A percentile compares a stretch with the other conserved stretches of the same genome.
phyloP scores from a whole-genome alignment of 1,284 basidiomycete genomes.

The Sanghuangporus sanghuang region DNA sequence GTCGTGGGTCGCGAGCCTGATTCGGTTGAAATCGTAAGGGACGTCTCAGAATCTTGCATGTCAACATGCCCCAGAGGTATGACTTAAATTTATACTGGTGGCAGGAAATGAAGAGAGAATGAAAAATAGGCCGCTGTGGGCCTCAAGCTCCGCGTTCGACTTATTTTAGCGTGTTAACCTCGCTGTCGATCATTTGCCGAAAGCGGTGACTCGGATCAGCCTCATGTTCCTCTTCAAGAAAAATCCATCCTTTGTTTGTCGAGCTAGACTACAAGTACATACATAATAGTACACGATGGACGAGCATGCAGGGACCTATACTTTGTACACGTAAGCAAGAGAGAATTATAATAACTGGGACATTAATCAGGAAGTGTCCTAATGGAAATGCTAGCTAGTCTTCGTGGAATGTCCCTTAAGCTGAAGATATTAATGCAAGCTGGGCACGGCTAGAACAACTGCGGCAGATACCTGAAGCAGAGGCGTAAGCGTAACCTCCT shows the following conservation, averaged over 20 bases:
- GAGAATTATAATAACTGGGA: neutral
- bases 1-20: slow-evolving; percentile 31
- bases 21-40: neutral
- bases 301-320: neutral
- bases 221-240: neutral
- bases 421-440: neutral
- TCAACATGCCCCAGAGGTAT: slow-evolving; percentile 4
- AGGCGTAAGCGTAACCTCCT: neutral
- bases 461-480: slow-evolving; percentile 1
- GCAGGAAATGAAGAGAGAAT: slow-evolving; percentile 1
- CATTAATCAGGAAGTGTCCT: neutral
- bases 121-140: neutral
- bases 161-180: neutral
- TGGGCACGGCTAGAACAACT: slow-evolving; percentile 3
- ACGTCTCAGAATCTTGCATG: neutral
- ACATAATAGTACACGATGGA: neutral
- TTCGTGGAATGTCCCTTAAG: neutral
- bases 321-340: neutral
- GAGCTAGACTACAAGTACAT: neutral
- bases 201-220: neutral
- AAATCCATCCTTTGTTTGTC: neutral
- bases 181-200: neutral
- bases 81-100: neutral
- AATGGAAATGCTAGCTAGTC: neutral
- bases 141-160: neutral